Conservation (phyloP, 2,329 filamentous ascomycete species). For the Rhynchosporium secalis region DNA sequence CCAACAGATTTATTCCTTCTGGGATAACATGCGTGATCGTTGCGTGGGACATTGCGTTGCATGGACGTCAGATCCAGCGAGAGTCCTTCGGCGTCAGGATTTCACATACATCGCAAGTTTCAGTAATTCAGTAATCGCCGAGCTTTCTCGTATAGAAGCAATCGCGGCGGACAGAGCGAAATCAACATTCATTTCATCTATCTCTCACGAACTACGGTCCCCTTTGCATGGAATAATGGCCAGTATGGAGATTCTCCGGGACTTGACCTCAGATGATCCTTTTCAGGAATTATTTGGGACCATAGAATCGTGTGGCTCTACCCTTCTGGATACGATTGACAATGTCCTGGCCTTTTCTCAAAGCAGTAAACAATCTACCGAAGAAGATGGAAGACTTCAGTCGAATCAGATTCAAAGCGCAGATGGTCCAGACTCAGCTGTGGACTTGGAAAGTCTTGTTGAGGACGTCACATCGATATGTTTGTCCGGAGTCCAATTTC, state of each 20-base stretch:
- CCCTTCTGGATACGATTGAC: slow-evolving; percentile 37
- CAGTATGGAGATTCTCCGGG: slow-evolving; percentile 42
- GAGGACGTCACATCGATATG: slow-evolving; percentile 12
- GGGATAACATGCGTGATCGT: slow-evolving; percentile 5
- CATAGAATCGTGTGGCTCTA: slow-evolving; percentile 14
- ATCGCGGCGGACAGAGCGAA: slow-evolving; percentile 50
- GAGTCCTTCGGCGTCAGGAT: slow-evolving; percentile 11
- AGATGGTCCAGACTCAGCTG: background rate
- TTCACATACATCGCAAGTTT: slow-evolving; percentile 41
- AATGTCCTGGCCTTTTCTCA: slow-evolving; percentile 46
- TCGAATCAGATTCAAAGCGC: background rate
- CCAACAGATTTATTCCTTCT: too few relatives aligned
- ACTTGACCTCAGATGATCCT: background rate
- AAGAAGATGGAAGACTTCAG: background rate
- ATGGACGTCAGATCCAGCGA: slow-evolving; percentile 10
- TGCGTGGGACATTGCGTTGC: slow-evolving; percentile 10
- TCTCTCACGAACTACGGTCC: slow-evolving; percentile 50
- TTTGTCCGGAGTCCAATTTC: background rate
- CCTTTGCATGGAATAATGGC: slow-evolving; percentile 59
- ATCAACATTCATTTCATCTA: slow-evolving; percentile 55
- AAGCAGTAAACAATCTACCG: slow-evolving; percentile 38
- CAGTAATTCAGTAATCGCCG: slow-evolving; percentile 51
- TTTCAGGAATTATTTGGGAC: slow-evolving; percentile 29
- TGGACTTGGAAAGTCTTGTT: slow-evolving; percentile 11
- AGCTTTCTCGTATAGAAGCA: slow-evolving; percentile 51